Percentiles rank a stretch among this genome's conserved stretches.
Conservation (phyloP, 306 rosid genomes). For the Sicyos edulis region DNA sequence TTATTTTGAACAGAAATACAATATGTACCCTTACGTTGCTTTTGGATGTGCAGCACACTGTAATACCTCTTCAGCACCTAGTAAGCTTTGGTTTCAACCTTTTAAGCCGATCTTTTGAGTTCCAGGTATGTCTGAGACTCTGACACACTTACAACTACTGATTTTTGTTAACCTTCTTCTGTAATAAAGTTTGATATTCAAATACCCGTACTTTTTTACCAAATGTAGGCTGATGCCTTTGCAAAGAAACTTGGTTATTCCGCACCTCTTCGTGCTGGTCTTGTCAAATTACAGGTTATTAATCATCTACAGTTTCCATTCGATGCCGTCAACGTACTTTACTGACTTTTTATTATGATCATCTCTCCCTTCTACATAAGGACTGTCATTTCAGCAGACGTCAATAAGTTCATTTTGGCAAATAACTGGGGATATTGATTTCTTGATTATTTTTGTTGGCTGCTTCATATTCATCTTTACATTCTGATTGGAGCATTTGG, state of each 20-base stretch:
- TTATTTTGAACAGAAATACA: constrained; percentile 10
- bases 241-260: constrained; percentile 81
- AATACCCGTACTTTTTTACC: constrained; percentile 9
- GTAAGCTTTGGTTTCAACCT: constrained; percentile 88
- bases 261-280: constrained; percentile 53
- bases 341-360: background rate
- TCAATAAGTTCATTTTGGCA: background rate
- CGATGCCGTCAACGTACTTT: background rate
- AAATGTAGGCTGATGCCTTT: constrained; percentile 76
- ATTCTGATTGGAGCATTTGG: background rate
- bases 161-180: background rate
- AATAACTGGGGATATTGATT: background rate
- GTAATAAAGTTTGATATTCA: background rate
- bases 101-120: constrained; percentile 86
- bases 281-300: constrained; percentile 76
- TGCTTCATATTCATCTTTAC: background rate
- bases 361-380: background rate
- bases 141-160: constrained; percentile 3
- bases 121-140: constrained; percentile 51
- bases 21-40: constrained; percentile 24
- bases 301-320: constrained; percentile 16
- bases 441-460: background rate
- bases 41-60: constrained; percentile 67
- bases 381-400: background rate
- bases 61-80: constrained; percentile 79